phyloP scores from a whole-genome alignment of 1,284 basidiomycete genomes.

The Bondarzewia mesenterica region DNA sequence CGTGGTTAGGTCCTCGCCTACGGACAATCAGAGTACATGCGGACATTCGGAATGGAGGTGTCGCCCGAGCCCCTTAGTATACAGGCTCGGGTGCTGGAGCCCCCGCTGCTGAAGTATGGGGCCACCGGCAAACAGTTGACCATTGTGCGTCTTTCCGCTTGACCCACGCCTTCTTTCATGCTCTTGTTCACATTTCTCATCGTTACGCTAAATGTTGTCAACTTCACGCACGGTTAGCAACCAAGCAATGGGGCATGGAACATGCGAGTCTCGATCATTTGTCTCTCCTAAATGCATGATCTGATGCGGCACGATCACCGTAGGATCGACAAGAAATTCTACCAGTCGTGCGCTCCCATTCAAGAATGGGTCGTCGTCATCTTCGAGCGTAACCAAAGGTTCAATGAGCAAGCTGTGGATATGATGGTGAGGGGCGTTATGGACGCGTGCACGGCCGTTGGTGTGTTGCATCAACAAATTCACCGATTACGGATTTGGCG shows the following conservation, averaged over 20 bases:
- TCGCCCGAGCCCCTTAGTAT: conserved; percentile 41
- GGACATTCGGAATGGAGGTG: conserved; percentile 56
- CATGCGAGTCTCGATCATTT: conserved; percentile 32
- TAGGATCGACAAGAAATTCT: conserved; percentile 63
- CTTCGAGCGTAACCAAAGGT: conserved; percentile 56
- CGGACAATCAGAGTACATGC: conserved; percentile 66
- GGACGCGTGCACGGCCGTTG: conserved; percentile 40
- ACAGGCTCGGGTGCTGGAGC: conserved; percentile 49
- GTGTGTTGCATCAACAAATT: conserved; percentile 33
- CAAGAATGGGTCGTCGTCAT: conserved; percentile 54
- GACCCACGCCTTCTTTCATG: no score
- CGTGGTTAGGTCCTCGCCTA: conserved; percentile 50
- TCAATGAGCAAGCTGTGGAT: conserved; percentile 28
- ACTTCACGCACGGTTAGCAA: conserved; percentile 17
- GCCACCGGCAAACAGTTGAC: conserved; percentile 37
- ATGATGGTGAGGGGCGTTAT: conserved; percentile 46
- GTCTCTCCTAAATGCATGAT: conserved; percentile 5
- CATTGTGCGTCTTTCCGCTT: conserved; percentile 45
- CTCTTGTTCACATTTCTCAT: not conserved
- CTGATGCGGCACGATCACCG: not conserved
- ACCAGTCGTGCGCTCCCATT: conserved; percentile 36
- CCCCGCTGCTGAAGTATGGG: conserved; percentile 62
- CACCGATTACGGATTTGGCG: no score
- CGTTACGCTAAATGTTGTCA: not conserved
- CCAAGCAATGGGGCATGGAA: conserved; percentile 64